Evolutionary conservation across 495 filamentous ascomycete genomes (phyloP), one percentile per base, ranked within the genome.

Genomic region (Pseudomonodictys pantanalensis): DNA sequence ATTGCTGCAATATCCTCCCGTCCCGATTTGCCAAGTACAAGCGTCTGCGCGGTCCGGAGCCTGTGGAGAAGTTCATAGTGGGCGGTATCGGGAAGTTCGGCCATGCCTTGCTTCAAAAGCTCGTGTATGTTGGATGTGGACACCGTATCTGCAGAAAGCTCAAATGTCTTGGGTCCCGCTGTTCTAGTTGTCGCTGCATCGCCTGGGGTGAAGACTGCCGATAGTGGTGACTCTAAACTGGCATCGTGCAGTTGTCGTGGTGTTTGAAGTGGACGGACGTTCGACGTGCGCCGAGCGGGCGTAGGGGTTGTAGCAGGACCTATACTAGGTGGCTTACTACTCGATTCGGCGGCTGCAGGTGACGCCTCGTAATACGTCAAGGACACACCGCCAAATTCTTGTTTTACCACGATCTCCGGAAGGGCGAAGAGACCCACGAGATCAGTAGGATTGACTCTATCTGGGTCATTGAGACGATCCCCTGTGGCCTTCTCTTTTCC

Each of bases 31-130:
- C 89, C 86, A 1, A 78, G 78, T 29, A 80, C 74, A 52, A 99
- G 76, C 0, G 88, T 90, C 61, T 87, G 83, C n/a, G 89, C 89
- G 29, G 87, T 81, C 32, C 95, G 87, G 22, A 96, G 71, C 20
- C 87, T 86, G 59, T 90, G 84, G n/a, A 97, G 81, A 22, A 95
- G 79, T 56, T 96, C 92, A 70, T 95, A 97, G 59, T 87, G 84
- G 0, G 81, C 77, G 39, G 87, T 82, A 32, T 83, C 76, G 2
- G 92, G 89, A 46, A 96, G 69, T 30, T 88, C 83, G 7, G 79
- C 68, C 2, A 90, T 70, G 30, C 84, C 80, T 2, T 77, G 76
- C 2, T 79, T 78, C 32, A 97, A 70, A 29, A 96, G 76, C 26
- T 87, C 81, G 62, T 92, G 86, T 26, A 85, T 71, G 5, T 83